Base-by-base conservation (phyloP, 2,329 filamentous ascomycete species). In the Rhynchosporium secalis region DNA sequence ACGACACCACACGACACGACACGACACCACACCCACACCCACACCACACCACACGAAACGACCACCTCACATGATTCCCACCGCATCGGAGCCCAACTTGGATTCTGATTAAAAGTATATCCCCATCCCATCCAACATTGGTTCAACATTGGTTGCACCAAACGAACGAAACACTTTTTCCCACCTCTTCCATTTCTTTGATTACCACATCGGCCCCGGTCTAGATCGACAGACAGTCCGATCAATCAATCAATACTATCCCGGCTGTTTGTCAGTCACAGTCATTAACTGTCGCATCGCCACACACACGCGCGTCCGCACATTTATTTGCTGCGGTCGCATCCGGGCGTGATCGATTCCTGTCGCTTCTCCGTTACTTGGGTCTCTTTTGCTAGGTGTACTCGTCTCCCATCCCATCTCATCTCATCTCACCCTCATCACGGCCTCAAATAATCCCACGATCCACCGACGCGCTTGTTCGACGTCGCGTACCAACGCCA, bases 361-460 rank as follows among this genome's bases (percentile, higher is more conserved):
- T 45, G 29, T 28, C 41, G 55, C 33, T 26, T 48, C 54, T 49
- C 31, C 45, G 4, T n/a, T 56, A 58, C 54, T 64, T 58, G 59
- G 66, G 68, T 68, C 69, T 56, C 68, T 69, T 69, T 70, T 61
- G 65, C 59, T 70, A 69, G 69, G 41, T 64, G 67, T 36, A 68
- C 64, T 58, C 55, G 47, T 10, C 40, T 29, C 54, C 26, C 26
- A 31, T 45, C 33, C 41, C 41, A 57, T 46, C 29, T 31, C 38
- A 10, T 36, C 43, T 20, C 40, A 4, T 43, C 13, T 4, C 40
- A 12, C 4, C 40, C 40, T 4, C 4, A 43, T n/a, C 41, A 15
- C 15, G 3, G 13, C 43, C n/a, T 46, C 15, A 36, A 36, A 36
- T 6, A 5, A n/a, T 4, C 67, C 62, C 52, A 43, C 57, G 47